Conservation (phyloP, 192 early-diverging fungal species). For the Dissophora ornata region DNA sequence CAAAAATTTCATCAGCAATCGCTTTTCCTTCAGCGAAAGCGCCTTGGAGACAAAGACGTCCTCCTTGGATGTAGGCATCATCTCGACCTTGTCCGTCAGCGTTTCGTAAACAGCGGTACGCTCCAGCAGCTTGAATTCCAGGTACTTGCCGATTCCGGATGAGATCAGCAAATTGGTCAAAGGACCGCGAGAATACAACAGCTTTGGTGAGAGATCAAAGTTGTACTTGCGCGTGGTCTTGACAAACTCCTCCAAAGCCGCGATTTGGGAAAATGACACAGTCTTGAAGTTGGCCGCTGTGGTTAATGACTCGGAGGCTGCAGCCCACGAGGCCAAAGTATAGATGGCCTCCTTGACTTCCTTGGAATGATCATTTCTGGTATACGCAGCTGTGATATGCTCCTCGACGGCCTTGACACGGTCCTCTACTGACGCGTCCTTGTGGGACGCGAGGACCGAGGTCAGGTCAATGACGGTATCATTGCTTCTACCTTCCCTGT, state of each 20-base stretch:
- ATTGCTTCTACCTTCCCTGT: slow-evolving; percentile 3
- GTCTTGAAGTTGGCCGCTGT: slow-evolving; percentile 14
- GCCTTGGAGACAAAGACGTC: slow-evolving; percentile 88
- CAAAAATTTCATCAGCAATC: slow-evolving; percentile 91
- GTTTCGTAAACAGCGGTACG: slow-evolving; percentile 66
- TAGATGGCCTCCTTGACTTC: slow-evolving; percentile 42
- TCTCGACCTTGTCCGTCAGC: slow-evolving; percentile 49
- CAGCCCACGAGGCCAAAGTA: slow-evolving; percentile 35
- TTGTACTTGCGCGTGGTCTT: slow-evolving; percentile 69
- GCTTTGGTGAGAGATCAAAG: slow-evolving; percentile 77
- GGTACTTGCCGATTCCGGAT: slow-evolving; percentile 83
- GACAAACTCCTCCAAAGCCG: slow-evolving; percentile 51
- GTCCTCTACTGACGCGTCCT: slow-evolving; percentile 17
- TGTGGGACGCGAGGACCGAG: slow-evolving; percentile 25
- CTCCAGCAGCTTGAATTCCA: slow-evolving; percentile 91
- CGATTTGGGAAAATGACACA: slow-evolving; percentile 34
- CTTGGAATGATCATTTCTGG: slow-evolving; percentile 10
- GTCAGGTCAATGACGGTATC: slow-evolving; percentile 21
- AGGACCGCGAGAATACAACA: slow-evolving; percentile 74
- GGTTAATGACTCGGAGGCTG: background rate
- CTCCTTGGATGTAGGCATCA: slow-evolving; percentile 89
- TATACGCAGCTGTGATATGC: slow-evolving; percentile 23
- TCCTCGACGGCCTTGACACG: slow-evolving; percentile 24
- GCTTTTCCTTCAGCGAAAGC: slow-evolving; percentile 85
- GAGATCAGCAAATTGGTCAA: slow-evolving; percentile 80